Base-by-base conservation (phyloP, 495 filamentous ascomycete genomes). In the Antarctomyces pellizariae region DNA sequence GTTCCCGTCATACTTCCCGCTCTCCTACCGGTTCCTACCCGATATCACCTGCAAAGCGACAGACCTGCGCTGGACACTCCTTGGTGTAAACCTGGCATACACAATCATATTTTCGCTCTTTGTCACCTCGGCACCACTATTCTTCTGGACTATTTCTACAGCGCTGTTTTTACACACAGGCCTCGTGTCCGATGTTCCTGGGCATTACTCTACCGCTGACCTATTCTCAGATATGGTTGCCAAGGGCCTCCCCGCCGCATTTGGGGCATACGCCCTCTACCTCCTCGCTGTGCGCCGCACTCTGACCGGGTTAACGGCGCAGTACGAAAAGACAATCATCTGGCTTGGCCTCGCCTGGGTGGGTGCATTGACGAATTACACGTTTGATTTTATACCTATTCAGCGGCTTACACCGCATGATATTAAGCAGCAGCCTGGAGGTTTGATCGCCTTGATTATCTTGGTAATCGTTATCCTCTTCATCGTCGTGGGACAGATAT, bases 311-410 rank as follows among this genome's bases (percentile, higher is more conserved):
- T 55, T 78, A 3, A 62, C 58, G 0, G 66, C 69, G 2, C 70
- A 75, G 35, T 25, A 75, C 14, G 71, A 75, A 33, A 79, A 72
- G 50, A 66, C 73, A 0, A 38, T 86, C 5, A 50, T 84, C 19
- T 86, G 68, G 59, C 48, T 86, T 7, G 70, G 72, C 1, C 59
- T 59, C 9, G 66, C 65, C 32, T 89, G 82, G 66, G 58, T 86
- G 32, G 79, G 75, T 10, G 66, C 73, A 0, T 49, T 91, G 29
- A 74, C 71, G 22, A 91, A 89, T 39, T 72, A 82, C 36, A 86
- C 79, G 1, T 69, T 91, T 39, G 71, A 75, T 22, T 63, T 69
- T 49, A 80, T 91, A 36, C 79, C 79, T 3, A 73, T 91, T 37
- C 54, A 72, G 34, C 65, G 80, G 12, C 53, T 91, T 5, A 89